Evolutionary conservation across 1,284 basidiomycete species (phyloP), one percentile per base, ranked within the genome.

Genomic region (Jaminaea rosea): DNA sequence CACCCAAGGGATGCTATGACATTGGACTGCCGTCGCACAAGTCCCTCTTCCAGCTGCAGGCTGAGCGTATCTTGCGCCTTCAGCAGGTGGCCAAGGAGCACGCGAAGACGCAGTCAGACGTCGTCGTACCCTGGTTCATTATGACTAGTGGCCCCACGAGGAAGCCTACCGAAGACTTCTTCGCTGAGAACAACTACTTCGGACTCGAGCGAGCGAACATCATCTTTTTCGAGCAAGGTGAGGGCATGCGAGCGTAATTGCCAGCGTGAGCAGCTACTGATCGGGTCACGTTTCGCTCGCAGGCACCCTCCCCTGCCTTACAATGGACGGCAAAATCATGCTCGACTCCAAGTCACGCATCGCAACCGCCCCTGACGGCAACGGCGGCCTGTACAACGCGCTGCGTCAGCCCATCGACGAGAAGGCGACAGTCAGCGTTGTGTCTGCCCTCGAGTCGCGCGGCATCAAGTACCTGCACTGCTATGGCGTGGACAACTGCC

Each of bases 61-160:
- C 92, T 4, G 91, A 94, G 76, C 83, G 93, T 47, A 96, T 99
- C 73, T 79, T 80, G 47, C 82, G 85, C 53, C 78, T 99, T 47
- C 86, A 93, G 76, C 76, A 76, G 26, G 75, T 97, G 44, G 92
- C 91, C 0, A 54, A 54, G 4, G 19, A 55, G 46, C 45, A 56
- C 39, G 77, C 80, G 47, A 76, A 73, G 46, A 78, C 79, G 50
- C 82, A 81, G 64, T 82, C 81, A 45, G 80, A 81, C 2, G 63
- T 65, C 27, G 83, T 85, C 48, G 83, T 97, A 56, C 86, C 67
- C 84, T 98, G 94, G 94, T 98, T 96, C 78, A 84, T 99, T 70
- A 99, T 99, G 94, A 98, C 93, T 53, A 91, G 88, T 69, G 92
- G 92, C 15, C 93, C 94, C 24, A 99, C 94, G 26, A 82, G 91